These are phyloP conservation scores for Amanita rubescens DNA, from an alignment of 768 basidiomycete genomes.

Conservation along the genomic window DNA sequence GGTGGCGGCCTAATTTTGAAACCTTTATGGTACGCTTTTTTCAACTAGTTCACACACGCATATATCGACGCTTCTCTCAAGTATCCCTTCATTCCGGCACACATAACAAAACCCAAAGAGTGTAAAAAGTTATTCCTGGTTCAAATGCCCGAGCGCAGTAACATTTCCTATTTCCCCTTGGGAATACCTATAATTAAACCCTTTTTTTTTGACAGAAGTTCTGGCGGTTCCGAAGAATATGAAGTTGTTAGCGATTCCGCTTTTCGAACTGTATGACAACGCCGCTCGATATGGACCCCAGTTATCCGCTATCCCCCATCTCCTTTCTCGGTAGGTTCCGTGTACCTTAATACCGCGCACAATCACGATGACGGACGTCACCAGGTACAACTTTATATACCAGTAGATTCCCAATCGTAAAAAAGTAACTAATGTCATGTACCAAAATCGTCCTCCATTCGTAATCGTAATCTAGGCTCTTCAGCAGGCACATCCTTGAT, in stretches of 20 bases:
- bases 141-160: slow-evolving; percentile 92
- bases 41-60: background rate
- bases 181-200: background rate
- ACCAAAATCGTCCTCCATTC: background rate
- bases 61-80: slow-evolving; percentile 20
- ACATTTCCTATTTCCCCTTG: background rate
- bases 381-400: slow-evolving; percentile 78
- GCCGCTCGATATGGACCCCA: slow-evolving; percentile 94
- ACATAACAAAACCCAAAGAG: slow-evolving; percentile 97
- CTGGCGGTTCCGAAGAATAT: slow-evolving; percentile 98
- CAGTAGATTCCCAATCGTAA: slow-evolving; percentile 30
- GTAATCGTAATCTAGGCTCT: background rate
- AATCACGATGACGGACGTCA: slow-evolving; percentile 28
- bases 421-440: background rate
- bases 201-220: slow-evolving; percentile 51
- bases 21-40: slow-evolving; percentile 82
- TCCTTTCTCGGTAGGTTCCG: slow-evolving; percentile 70
- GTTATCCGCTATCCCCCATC: slow-evolving; percentile 87
- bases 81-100: slow-evolving; percentile 94
- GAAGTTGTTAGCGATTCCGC: slow-evolving; percentile 94
- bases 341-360: background rate
- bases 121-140: slow-evolving; percentile 95
- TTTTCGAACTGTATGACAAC: slow-evolving; percentile 98
- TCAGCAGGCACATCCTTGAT: slow-evolving; percentile 25
- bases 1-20: slow-evolving; percentile 99